Evolutionary conservation across 306 rosid genomes (phyloP).

Genomic region (Prunus mongolica): DNA sequence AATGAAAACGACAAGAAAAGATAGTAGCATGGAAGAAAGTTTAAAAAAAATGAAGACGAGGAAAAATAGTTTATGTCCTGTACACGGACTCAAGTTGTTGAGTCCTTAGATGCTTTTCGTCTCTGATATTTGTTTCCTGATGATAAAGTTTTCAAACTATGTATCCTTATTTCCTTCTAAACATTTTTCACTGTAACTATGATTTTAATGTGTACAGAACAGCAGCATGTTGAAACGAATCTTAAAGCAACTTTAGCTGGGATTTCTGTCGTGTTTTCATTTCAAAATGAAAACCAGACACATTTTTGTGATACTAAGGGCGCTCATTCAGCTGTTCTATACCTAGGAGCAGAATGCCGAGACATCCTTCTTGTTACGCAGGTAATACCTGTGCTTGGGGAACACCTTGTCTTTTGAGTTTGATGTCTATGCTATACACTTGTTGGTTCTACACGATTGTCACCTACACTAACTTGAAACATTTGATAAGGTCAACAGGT

Average conservation of each 20-base stretch:
- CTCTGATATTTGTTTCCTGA: not conserved
- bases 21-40: not conserved
- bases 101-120: not conserved
- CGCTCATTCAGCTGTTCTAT: constrained; percentile 38
- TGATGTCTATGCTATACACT: constrained; percentile 15
- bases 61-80: not conserved
- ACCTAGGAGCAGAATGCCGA: constrained; percentile 61
- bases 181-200: constrained; percentile 17
- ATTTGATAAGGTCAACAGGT: constrained; percentile 49
- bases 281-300: constrained; percentile 48
- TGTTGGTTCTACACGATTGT: constrained; percentile 21
- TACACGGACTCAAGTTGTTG: not conserved
- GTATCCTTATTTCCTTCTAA: constrained; percentile 10
- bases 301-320: constrained; percentile 25
- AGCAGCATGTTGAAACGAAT: constrained; percentile 84
- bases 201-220: constrained; percentile 51
- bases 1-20: not conserved
- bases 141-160: not conserved
- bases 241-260: constrained; percentile 75
- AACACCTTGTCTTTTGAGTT: constrained; percentile 11
- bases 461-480: constrained; percentile 31
- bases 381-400: constrained; percentile 46
- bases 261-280: constrained; percentile 66
- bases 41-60: not conserved
- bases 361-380: constrained; percentile 52